phyloP scores from a whole-genome alignment of 2,329 filamentous ascomycete genomes.

The Cadophora luteo-olivacea region DNA sequence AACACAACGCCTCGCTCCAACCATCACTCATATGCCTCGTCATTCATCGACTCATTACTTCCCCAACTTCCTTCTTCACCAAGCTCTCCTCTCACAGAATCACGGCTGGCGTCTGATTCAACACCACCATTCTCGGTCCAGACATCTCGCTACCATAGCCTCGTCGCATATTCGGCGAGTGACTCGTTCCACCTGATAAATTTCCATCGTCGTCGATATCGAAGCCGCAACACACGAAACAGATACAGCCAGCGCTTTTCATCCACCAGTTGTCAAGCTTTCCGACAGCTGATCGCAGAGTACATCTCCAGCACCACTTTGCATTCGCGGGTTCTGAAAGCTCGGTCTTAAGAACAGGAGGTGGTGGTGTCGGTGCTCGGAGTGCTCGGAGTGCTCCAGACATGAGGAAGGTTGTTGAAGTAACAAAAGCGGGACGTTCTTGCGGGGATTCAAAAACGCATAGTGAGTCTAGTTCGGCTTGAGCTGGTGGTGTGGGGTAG shows the following conservation, averaged over 20 bases:
- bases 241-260: slow-evolving; percentile 30
- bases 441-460: slow-evolving; percentile 4
- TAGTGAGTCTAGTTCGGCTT: slow-evolving; percentile 7
- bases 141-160: neutral
- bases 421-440: slow-evolving; percentile 22
- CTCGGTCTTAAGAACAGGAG: neutral
- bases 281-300: slow-evolving; percentile 31
- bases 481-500: neutral
- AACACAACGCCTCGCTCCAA: neutral
- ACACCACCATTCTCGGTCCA: slow-evolving; percentile 11
- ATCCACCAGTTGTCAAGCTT: slow-evolving; percentile 36
- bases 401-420: slow-evolving; percentile 35
- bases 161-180: neutral
- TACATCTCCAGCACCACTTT: slow-evolving; percentile 41
- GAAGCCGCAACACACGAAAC: slow-evolving; percentile 40
- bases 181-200: neutral
- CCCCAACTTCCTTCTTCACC: no score
- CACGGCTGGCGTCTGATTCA: slow-evolving; percentile 8
- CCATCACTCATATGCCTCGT: neutral
- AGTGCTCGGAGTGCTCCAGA: slow-evolving; percentile 21
- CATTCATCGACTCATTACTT: neutral
- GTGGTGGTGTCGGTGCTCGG: slow-evolving; percentile 6
- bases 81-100: neutral
- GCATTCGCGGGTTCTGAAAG: neutral
- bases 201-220: slow-evolving; percentile 35